These are phyloP conservation scores for Candida piceae DNA, from an alignment of 805 yeast genomes.

Conservation along the genomic window DNA sequence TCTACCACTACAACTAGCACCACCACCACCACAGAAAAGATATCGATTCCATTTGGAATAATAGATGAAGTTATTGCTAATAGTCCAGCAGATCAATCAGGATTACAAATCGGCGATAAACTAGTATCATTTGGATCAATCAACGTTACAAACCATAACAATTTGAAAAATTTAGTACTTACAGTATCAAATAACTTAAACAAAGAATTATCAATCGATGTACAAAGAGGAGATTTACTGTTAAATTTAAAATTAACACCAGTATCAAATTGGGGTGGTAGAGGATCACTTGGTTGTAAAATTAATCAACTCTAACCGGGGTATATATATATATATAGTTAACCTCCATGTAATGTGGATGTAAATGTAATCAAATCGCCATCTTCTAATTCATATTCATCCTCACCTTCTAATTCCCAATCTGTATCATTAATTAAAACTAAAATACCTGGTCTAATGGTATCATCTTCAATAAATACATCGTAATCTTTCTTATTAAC, in stretches of 20 bases:
- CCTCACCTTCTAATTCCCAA: constrained; percentile 94
- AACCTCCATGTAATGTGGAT: constrained; percentile 94
- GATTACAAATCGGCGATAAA: constrained; percentile 51
- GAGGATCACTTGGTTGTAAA: constrained; percentile 66
- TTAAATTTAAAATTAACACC: constrained; percentile 39
- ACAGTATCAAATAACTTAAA: constrained; percentile 34
- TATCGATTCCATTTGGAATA: constrained; percentile 47
- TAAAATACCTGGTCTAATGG: constrained; percentile 86
- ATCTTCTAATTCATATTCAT: constrained; percentile 67
- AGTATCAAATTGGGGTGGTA: constrained; percentile 54
- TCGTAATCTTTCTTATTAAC: constrained; percentile 58
- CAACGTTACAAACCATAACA: constrained; percentile 46
- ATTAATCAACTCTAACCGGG: constrained; percentile 35
- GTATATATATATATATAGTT: constrained; percentile 4
- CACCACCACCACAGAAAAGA: neutral
- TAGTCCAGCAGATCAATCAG: constrained; percentile 54
- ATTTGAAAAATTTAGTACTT: constrained; percentile 39
- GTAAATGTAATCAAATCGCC: constrained; percentile 84
- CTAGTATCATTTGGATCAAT: constrained; percentile 50
- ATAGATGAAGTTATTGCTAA: constrained; percentile 43
- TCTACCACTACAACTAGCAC: neutral
- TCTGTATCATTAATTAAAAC: constrained; percentile 92
- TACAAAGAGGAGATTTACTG: constrained; percentile 18
- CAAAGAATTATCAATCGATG: constrained; percentile 17
- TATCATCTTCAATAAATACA: constrained; percentile 76